Evolutionary conservation across 805 yeast genomes (phyloP).

Genomic region (Kazachstania bromeliacearum): DNA sequence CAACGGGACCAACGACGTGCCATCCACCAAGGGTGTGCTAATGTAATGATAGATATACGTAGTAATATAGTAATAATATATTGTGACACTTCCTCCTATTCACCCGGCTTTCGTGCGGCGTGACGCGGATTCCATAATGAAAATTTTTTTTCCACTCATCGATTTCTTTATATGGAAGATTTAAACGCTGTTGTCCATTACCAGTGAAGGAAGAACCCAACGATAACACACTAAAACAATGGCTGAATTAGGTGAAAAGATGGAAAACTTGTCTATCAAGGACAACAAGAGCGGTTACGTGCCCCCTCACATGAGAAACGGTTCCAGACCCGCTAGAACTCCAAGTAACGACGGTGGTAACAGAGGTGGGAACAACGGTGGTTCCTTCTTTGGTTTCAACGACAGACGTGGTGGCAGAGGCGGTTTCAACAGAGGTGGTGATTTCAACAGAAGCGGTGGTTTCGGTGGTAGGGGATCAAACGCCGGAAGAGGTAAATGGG

Average conservation of each 20-base stretch:
- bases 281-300: constrained; percentile 32
- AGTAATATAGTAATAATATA: neutral
- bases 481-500: constrained; percentile 67
- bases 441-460: constrained; percentile 31
- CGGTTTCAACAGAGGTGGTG: constrained; percentile 33
- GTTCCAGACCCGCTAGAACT: constrained; percentile 15
- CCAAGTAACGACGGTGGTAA: constrained; percentile 23
- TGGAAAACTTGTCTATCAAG: constrained; percentile 46
- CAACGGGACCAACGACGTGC: constrained; percentile 85
- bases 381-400: constrained; percentile 28
- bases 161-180: too few species aligned
- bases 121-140: neutral
- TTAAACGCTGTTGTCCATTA: too few species aligned
- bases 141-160: too few species aligned
- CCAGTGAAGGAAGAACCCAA: too few species aligned
- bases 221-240: constrained; percentile 30
- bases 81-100: neutral
- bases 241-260: constrained; percentile 51
- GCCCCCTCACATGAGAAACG: constrained; percentile 41
- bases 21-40: constrained; percentile 92
- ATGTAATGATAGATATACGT: constrained; percentile 31
- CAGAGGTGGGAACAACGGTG: constrained; percentile 17
- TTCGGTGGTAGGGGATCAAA: constrained; percentile 28
- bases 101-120: neutral
- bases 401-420: constrained; percentile 23